Evolutionary conservation across 257 asterid species (phyloP).

Genomic region (Ilex aquifolium): DNA sequence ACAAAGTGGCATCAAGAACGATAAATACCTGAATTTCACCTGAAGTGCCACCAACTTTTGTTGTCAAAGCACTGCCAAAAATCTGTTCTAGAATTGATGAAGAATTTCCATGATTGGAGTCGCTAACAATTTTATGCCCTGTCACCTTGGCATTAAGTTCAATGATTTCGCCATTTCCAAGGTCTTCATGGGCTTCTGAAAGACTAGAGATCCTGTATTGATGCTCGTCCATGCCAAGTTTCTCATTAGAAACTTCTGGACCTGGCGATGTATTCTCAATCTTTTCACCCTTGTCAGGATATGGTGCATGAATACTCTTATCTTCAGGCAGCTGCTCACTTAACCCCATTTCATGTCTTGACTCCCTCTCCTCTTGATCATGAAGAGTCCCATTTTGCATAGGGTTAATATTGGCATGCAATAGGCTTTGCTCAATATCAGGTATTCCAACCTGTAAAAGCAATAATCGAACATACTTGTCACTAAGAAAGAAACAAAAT

Average conservation of each 20-base stretch:
- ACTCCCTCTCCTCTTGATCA: slow-evolving; percentile 24
- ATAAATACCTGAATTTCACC: slow-evolving; percentile 41
- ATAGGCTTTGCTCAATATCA: slow-evolving; percentile 29
- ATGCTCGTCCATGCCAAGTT: slow-evolving; percentile 32
- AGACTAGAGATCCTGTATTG: slow-evolving; percentile 26
- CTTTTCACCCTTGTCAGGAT: slow-evolving; percentile 33
- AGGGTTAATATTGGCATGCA: slow-evolving; percentile 27
- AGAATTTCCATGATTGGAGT: slow-evolving; percentile 33
- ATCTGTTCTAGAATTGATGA: slow-evolving; percentile 56
- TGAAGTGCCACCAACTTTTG: slow-evolving; percentile 27
- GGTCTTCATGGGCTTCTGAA: slow-evolving; percentile 29
- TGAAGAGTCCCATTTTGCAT: slow-evolving; percentile 30
- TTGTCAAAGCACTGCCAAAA: slow-evolving; percentile 47
- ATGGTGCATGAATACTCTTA: slow-evolving; percentile 23
- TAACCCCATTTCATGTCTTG: slow-evolving; percentile 26
- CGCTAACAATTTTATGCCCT: slow-evolving; percentile 30
- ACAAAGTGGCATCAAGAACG: slow-evolving; percentile 7
- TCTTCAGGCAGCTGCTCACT: slow-evolving; percentile 34
- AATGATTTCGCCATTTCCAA: slow-evolving; percentile 28
- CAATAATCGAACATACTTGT: slow-evolving; percentile 7
- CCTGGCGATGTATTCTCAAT: slow-evolving; percentile 22
- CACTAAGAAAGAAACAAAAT: slow-evolving; percentile 6
- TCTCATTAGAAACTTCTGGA: slow-evolving; percentile 30
- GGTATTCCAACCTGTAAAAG: slow-evolving; percentile 44
- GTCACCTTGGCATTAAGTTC: slow-evolving; percentile 28